Evolutionary conservation across 2,329 filamentous ascomycete species (phyloP).

Genomic region (Didymella exigua): DNA sequence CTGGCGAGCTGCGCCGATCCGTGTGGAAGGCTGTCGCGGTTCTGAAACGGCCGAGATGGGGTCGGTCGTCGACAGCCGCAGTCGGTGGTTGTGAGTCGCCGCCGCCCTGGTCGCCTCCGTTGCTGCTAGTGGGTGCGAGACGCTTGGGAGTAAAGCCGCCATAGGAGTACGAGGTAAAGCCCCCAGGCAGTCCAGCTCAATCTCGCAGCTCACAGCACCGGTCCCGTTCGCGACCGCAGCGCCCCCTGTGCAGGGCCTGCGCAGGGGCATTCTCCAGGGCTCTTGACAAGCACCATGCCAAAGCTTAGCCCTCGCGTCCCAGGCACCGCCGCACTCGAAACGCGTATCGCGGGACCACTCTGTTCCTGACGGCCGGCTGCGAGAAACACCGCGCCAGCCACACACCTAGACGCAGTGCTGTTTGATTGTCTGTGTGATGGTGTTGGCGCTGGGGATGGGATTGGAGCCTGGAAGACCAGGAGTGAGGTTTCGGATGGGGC

Average conservation of each 20-base stretch:
- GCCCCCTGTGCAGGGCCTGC: no score
- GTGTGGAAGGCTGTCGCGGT: slow-evolving; percentile 10
- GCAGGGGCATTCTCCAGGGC: slow-evolving; percentile 18
- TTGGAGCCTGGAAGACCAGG: slow-evolving; percentile 5
- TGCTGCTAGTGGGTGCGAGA: no score
- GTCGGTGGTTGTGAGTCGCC: background rate
- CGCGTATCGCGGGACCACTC: slow-evolving; percentile 4
- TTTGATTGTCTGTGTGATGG: slow-evolving; percentile 2
- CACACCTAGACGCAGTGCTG: no score
- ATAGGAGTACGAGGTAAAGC: no score
- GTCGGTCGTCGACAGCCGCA: background rate
- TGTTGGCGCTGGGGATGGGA: background rate
- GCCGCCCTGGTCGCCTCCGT: no score
- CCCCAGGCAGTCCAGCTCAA: no score
- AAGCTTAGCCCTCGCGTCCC: slow-evolving; percentile 33
- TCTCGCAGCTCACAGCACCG: background rate
- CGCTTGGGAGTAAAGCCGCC: no score
- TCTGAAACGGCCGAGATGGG: slow-evolving; percentile 26
- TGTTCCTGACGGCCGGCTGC: background rate
- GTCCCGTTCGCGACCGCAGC: no score
- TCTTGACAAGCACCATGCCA: slow-evolving; percentile 32
- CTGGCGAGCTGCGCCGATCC: slow-evolving; percentile 13
- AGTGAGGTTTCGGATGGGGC: slow-evolving; percentile 4
- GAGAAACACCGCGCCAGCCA: no score
- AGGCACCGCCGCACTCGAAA: slow-evolving; percentile 2